Conservation (phyloP, 495 filamentous ascomycete species). For the Trichodelitschia bisporula region DNA sequence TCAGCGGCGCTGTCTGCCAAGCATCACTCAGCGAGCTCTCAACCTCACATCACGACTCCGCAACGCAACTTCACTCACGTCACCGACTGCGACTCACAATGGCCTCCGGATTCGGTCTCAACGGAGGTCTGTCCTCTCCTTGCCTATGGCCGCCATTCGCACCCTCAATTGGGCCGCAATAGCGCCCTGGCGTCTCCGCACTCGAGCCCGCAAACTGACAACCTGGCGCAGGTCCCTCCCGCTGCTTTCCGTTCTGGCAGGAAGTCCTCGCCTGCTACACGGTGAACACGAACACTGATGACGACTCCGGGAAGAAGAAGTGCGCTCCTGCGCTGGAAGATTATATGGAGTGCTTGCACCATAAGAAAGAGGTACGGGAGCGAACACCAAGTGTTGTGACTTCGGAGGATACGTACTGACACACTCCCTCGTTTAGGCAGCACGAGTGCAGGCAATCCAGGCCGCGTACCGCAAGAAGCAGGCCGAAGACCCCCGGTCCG, state of each 20-base stretch:
- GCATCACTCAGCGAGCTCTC: no score
- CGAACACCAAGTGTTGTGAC: no score
- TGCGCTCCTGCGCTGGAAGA: slow-evolving; percentile 78
- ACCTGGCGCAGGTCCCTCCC: slow-evolving; percentile 36
- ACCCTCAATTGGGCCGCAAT: neutral
- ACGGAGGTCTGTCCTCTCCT: slow-evolving; percentile 7
- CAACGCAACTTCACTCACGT: no score
- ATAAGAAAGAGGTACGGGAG: slow-evolving; percentile 93
- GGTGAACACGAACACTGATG: slow-evolving; percentile 24
- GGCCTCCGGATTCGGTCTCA: slow-evolving; percentile 14
- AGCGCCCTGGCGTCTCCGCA: neutral
- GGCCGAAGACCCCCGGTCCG: slow-evolving; percentile 49
- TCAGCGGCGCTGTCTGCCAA: no score
- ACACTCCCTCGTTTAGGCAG: slow-evolving; percentile 26
- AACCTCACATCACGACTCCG: no score
- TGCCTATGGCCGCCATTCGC: neutral
- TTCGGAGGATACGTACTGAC: no score
- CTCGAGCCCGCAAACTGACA: neutral
- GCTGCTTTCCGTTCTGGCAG: slow-evolving; percentile 98
- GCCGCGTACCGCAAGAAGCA: slow-evolving; percentile 67
- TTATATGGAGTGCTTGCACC: slow-evolving; percentile 96
- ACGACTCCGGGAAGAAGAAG: slow-evolving; percentile 53
- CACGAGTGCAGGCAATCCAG: slow-evolving; percentile 56
- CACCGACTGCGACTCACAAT: no score
- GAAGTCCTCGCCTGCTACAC: slow-evolving; percentile 25